Evolutionary conservation across 768 basidiomycete genomes (phyloP).

Genomic region (Sarcodon sp.): DNA sequence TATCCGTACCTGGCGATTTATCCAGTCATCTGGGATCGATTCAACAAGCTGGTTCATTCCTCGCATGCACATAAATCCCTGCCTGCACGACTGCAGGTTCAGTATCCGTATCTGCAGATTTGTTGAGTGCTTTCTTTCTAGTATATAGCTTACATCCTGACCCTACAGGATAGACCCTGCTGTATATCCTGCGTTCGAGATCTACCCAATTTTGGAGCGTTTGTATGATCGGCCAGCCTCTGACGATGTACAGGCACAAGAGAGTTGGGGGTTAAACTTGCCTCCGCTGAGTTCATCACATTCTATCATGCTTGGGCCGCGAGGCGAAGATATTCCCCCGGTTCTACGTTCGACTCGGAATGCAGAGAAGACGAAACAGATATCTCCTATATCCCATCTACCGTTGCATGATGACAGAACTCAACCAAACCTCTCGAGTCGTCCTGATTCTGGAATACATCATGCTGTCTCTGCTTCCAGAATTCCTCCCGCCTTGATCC

Average conservation of each 20-base stretch:
- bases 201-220: slow-evolving; percentile 1
- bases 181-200: slow-evolving; percentile 18
- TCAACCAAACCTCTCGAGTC: not conserved
- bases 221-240: not conserved
- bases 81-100: not conserved
- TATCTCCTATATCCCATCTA: slow-evolving; percentile 6
- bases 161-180: slow-evolving; percentile 18
- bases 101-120: slow-evolving; percentile 15
- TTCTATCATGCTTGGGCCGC: slow-evolving; percentile 3
- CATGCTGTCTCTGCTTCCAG: not conserved
- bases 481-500: too few species aligned
- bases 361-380: slow-evolving; percentile 6
- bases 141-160: not conserved
- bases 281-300: slow-evolving; percentile 1
- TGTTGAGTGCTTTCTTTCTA: slow-evolving; percentile 16
- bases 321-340: slow-evolving; percentile 5
- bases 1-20: slow-evolving; percentile 1
- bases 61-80: not conserved
- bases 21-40: not conserved
- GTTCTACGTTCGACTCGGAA: slow-evolving; percentile 13
- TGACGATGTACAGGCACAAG: not conserved
- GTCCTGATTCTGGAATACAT: not conserved
- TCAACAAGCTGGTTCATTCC: not conserved
- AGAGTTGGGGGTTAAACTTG: too few species aligned
- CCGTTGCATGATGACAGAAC: slow-evolving; percentile 4